phyloP scores from a whole-genome alignment of 768 basidiomycete species.

The Lactarius quietus region DNA sequence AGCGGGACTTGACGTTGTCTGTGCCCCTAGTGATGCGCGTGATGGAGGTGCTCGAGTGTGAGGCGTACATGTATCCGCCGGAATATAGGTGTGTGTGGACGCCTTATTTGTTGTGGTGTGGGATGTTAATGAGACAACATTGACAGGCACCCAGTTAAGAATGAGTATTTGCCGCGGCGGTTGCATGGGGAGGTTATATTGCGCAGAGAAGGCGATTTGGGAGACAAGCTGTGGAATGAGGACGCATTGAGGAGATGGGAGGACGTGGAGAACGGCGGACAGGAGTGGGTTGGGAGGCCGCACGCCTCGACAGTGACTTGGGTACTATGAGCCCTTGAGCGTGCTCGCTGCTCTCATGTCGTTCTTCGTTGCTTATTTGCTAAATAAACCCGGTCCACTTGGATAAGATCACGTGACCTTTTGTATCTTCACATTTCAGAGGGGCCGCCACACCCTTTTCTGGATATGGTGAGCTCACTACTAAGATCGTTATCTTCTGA shows the following conservation, averaged over 20 bases:
- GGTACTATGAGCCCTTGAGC: too few species aligned
- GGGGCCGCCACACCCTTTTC: constrained; percentile 52
- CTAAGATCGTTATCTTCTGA: constrained; percentile 68
- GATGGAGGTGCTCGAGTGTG: constrained; percentile 52
- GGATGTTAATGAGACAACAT: not conserved
- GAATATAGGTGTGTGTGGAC: constrained; percentile 37
- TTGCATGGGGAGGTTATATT: constrained; percentile 40
- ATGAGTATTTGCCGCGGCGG: constrained; percentile 48
- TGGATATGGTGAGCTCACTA: constrained; percentile 46
- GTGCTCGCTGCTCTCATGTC: too few species aligned
- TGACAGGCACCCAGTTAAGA: constrained; percentile 47
- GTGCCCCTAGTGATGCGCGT: constrained; percentile 69
- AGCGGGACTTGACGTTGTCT: constrained; percentile 46
- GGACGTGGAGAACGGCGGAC: constrained; percentile 39
- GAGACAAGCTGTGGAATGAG: constrained; percentile 49
- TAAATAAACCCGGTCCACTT: too few species aligned
- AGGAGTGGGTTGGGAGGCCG: constrained; percentile 35
- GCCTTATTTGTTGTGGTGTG: not conserved
- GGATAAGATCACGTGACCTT: not conserved
- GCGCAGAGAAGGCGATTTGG: constrained; percentile 36
- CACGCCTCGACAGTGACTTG: too few species aligned
- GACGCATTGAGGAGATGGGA: constrained; percentile 46
- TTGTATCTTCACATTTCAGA: too few species aligned
- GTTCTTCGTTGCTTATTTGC: too few species aligned
- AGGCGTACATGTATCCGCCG: constrained; percentile 50